phyloP scores from a whole-genome alignment of 176 grass and related monocot genomes.

The Carex parvula region DNA sequence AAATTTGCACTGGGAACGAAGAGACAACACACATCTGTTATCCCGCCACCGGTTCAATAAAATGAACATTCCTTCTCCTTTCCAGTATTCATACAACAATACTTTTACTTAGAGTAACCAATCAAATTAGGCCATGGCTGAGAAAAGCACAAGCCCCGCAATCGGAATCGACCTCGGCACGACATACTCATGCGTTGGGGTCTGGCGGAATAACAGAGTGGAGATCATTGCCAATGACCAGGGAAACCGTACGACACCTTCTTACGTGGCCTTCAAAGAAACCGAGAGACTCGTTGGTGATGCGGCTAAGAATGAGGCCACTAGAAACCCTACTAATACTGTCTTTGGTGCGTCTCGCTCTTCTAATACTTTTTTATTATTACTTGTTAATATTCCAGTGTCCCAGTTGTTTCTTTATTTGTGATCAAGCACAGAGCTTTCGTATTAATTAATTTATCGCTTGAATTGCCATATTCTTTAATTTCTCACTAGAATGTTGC shows the following conservation, averaged over 20 bases:
- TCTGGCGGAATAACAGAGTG: neutral
- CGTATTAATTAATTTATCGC: neutral
- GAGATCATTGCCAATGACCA: conserved; percentile 7
- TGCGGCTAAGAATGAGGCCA: conserved; percentile 10
- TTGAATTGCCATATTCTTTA: neutral
- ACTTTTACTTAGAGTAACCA: neutral
- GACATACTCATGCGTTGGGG: neutral
- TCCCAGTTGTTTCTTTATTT: too few relatives aligned
- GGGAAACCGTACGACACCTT: neutral
- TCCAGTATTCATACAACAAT: neutral
- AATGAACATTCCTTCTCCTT: neutral
- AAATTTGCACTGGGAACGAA: neutral
- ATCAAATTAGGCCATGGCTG: neutral
- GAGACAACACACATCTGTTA: neutral
- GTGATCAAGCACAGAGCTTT: neutral
- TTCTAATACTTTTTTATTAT: too few relatives aligned
- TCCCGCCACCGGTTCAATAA: neutral
- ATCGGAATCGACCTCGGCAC: neutral
- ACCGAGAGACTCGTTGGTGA: neutral
- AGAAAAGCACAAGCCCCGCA: neutral
- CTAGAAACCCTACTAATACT: neutral
- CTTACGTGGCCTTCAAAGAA: conserved; percentile 6
- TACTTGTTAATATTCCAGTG: too few relatives aligned
- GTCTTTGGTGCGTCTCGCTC: neutral
- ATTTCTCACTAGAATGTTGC: neutral